Percentiles rank a stretch among this genome's conserved stretches.
These are phyloP conservation scores for Penicillium rolfsii DNA, from an alignment of 2,329 filamentous ascomycete genomes.

Conservation along the genomic window DNA sequence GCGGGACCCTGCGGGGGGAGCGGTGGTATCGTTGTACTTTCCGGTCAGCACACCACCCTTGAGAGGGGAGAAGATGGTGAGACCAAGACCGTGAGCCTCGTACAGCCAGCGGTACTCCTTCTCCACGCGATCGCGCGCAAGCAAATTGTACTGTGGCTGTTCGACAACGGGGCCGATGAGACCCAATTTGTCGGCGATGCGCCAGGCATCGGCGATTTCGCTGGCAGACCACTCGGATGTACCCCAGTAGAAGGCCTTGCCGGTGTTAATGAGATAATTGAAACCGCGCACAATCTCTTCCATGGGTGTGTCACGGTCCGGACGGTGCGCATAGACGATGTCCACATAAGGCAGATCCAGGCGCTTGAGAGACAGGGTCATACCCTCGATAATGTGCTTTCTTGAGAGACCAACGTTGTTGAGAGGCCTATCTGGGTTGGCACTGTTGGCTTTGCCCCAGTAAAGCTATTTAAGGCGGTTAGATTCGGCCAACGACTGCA, in stretches of 20 bases:
- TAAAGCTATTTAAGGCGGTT: conserved; percentile 53
- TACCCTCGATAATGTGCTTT: conserved; percentile 71
- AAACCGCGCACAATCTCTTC: conserved; percentile 72
- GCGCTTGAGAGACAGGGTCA: conserved; percentile 62
- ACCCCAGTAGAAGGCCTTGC: conserved; percentile 72
- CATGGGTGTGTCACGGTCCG: conserved; percentile 69
- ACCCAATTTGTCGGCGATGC: conserved; percentile 62
- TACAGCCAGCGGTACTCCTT: conserved; percentile 64
- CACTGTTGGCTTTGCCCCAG: conserved; percentile 64
- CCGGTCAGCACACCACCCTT: conserved; percentile 65
- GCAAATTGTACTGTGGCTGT: conserved; percentile 69
- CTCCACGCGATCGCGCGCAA: conserved; percentile 65
- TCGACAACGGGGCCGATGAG: conserved; percentile 68
- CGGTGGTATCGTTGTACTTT: conserved; percentile 62
- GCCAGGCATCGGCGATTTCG: conserved; percentile 67
- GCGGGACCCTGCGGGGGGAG: conserved; percentile 60
- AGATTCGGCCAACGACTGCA: background rate
- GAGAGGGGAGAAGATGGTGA: conserved; percentile 67
- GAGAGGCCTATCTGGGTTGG: conserved; percentile 62
- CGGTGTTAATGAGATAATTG: conserved; percentile 69
- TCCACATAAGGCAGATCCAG: conserved; percentile 71
- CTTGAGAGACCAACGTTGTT: conserved; percentile 70
- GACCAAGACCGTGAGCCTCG: conserved; percentile 61
- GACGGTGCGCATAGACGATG: conserved; percentile 69
- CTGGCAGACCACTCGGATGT: conserved; percentile 69